Base-by-base conservation (phyloP, 768 basidiomycete species). In the Phaeolepiota aurea region DNA sequence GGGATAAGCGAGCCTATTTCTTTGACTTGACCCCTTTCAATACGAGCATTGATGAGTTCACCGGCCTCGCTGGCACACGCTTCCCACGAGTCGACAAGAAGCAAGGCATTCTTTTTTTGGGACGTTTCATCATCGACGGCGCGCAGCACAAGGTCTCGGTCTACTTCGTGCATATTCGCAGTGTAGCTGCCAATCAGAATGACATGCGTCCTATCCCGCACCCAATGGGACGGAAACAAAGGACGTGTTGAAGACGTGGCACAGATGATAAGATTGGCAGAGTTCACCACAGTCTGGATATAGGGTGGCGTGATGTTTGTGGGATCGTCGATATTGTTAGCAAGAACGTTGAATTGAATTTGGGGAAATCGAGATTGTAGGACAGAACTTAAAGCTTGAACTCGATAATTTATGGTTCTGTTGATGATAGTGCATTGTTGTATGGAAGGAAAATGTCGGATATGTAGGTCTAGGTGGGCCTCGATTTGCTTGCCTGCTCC, bases 131-230 rank as follows among this genome's bases (percentile, higher is more conserved):
- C 7, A 11, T 40, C n/a, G 12, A 61, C 39, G 0, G 81, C 78
- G 2, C 85, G 65, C 19, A 57, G 51, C 9, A 92, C 57, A 11
- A 91, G 66, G 0, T 59, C 63, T 0, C 50, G 55, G 19, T 85
- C 79, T 4, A 90, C 74, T 54, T 94, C 90, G 32, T 68, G 71
- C 91, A 93, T 94, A 2, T 61, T 53, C 1, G 84, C 84, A 13
- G 70, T 91, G 53, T 87, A 93, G 42, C 85, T 87, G 3, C 90
- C 89, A 19, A 89, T 75, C 2, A 92, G 63, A 42, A 88, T 76
- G 22, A 93, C 50, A 48, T 87, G 84, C 0, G 83, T 70, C 0
- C 79, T 78, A 1, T 70, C 55, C 3, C 66, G 62, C 9, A 89
- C 76, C 69, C 77, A 81, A 0, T 65, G 52, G 0, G 77, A 75